phyloP scores from a whole-genome alignment of 352 stramenopile genomes.

The Pythium monospermum region DNA sequence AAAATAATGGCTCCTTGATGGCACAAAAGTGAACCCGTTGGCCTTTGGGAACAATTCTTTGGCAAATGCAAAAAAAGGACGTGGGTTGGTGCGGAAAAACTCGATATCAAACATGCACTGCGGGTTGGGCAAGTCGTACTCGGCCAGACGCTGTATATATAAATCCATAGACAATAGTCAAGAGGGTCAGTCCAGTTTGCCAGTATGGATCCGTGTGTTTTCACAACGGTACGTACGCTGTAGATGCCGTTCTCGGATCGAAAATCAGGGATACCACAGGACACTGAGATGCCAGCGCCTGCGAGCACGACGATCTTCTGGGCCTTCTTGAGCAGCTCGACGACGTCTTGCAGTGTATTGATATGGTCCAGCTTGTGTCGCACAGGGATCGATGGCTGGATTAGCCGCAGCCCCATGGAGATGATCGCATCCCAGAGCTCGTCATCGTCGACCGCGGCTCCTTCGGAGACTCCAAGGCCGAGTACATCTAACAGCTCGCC shows the following conservation, averaged over 20 bases:
- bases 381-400: conserved; percentile 53
- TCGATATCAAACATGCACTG: conserved; percentile 95
- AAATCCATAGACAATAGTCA: no score
- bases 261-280: conserved; percentile 98
- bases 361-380: conserved; percentile 25
- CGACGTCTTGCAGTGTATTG: conserved; percentile 72
- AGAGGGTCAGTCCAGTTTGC: not conserved
- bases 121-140: conserved; percentile 82
- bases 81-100: conserved; percentile 94
- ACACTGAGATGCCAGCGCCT: conserved; percentile 95
- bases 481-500: conserved; percentile 74
- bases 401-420: conserved; percentile 79
- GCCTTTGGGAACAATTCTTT: conserved; percentile 82
- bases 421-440: conserved; percentile 84
- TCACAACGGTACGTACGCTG: conserved; percentile 56
- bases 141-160: conserved; percentile 49
- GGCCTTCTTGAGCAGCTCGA: conserved; percentile 55
- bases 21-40: conserved; percentile 79
- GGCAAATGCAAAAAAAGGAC: conserved; percentile 97
- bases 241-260: conserved; percentile 92
- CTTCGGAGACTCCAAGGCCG: conserved; percentile 74
- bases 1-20: conserved; percentile 93
- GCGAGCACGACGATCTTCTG: conserved; percentile 91
- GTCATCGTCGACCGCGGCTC: conserved; percentile 69
- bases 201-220: not conserved